Base-by-base conservation (phyloP, 1,284 basidiomycete genomes). In the Blastosporella zonata region DNA sequence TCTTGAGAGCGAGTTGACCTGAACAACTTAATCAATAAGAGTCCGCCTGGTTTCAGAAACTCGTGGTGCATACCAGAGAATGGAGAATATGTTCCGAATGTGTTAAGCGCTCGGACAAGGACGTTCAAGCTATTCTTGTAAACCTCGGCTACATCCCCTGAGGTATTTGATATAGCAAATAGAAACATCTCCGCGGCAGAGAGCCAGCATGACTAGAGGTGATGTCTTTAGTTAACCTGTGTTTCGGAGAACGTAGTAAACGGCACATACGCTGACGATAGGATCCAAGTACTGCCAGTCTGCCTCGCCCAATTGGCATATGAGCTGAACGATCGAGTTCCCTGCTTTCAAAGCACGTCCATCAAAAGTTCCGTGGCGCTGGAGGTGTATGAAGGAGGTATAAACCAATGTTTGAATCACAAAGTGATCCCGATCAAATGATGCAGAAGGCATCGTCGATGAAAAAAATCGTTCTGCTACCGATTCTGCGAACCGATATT, bases 241-340 rank as follows among this genome's bases (percentile, higher is more conserved):
- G 39, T n/a, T 18, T 27, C n/a, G 27, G 15, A 23, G 17, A 17
- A n/a, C 1, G 13, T 22, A 15, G 12, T 3, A 6, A 21, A n/a
- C 17, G 18, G 6, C 29, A 69, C 73, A 55, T 53, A 79, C 78
- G 31, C 71, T 70, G 20, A 77, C 64, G 42, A 77, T 70, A 12
- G 78, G 78, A 62, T 80, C 77, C 23, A 82, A 59, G 51, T 68
- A 73, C 46, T 69, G 67, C 59, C 76, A 82, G 54, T 81, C 79
- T 13, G 61, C 67, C 17, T 76, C 74, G 46, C 60, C 62, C 13
- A 82, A 66, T 39, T 75, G 67, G 20, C 71, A 69, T 21, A 81
- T 67, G 17, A 79, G 66, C 27, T 67, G 60, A 23, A 73, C 66
- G 9, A 78, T 65, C 3, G 72, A 63, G 49, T 70, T 70, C 3